phyloP scores from a whole-genome alignment of 805 yeast species.

The Lachancea sp. region DNA sequence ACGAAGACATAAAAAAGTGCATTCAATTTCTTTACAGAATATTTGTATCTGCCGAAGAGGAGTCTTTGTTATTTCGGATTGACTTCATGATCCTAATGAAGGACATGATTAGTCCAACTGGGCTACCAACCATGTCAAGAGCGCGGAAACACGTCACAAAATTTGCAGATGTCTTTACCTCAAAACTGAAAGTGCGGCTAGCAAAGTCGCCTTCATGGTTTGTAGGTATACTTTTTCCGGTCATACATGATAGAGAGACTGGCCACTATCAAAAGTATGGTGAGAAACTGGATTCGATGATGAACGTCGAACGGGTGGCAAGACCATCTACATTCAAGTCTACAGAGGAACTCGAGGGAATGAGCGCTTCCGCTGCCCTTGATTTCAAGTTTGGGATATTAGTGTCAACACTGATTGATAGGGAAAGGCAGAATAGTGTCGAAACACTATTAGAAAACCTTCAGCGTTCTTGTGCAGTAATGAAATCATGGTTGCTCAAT shows the following conservation, averaged over 20 bases:
- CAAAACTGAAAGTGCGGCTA: slow-evolving; percentile 44
- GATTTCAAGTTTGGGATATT: slow-evolving; percentile 30
- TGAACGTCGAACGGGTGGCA: slow-evolving; percentile 13
- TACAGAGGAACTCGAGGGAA: slow-evolving; percentile 19
- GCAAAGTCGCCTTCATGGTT: slow-evolving; percentile 47
- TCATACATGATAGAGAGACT: slow-evolving; percentile 41
- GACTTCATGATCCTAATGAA: slow-evolving; percentile 63
- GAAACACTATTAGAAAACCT: slow-evolving; percentile 19
- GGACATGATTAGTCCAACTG: slow-evolving; percentile 45
- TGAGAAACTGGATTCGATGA: slow-evolving; percentile 32
- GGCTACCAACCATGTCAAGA: slow-evolving; percentile 40
- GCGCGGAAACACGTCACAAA: slow-evolving; percentile 57
- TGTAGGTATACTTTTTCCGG: slow-evolving; percentile 62
- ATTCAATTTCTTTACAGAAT: slow-evolving; percentile 66
- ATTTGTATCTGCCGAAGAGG: slow-evolving; percentile 55
- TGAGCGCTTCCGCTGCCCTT: slow-evolving; percentile 17
- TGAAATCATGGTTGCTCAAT: slow-evolving; percentile 14
- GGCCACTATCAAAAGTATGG: slow-evolving; percentile 40
- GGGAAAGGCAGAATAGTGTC: slow-evolving; percentile 21
- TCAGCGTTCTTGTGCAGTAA: slow-evolving; percentile 11
- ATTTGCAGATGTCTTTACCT: slow-evolving; percentile 60
- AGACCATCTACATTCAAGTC: slow-evolving; percentile 22
- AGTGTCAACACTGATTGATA: slow-evolving; percentile 31
- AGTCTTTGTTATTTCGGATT: slow-evolving; percentile 54
- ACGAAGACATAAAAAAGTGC: slow-evolving; percentile 54